Base-by-base conservation (phyloP, 176 grass and related monocot species). In the Metroxylon sagu region DNA sequence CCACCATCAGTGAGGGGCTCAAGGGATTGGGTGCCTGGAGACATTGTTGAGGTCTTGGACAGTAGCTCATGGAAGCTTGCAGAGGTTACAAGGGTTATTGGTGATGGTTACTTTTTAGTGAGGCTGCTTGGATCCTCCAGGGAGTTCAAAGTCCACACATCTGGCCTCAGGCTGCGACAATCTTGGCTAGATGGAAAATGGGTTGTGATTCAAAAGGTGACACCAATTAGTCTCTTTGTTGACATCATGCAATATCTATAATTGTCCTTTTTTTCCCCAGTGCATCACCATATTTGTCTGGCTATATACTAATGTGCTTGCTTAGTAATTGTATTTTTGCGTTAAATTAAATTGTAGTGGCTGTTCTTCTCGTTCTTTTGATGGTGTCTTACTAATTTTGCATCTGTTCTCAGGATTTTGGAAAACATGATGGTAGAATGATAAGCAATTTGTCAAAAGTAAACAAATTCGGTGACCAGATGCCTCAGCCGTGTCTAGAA, bases 151-250 rank as follows among this genome's bases (percentile, higher is more conserved):
- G 78, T 71, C 49, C 52, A 69, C 56, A 69, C 30, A 65, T 68
- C 71, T 6, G 71, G 66, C 56, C 81, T 88, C 64, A 72, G 92
- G 68, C 52, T 66, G 28, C 77, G 75, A 49, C 70, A 70, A 55
- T 77, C 77, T 54, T 96, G 92, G 92, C 52, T 82, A 66, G 76
- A 80, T 73, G 73, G 62, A 68, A 79, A 77, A 76, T 96, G 92
- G 92, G 27, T 82, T 54, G 66, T 58, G 28, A 77, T 79, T 69
- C 59, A 61, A 54, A 96, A 96, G 83, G 91, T 96, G 70, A 1
- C 49, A 18, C 15, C 14, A 18, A 28, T 6, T 6, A 25, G 2
- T 26, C 19, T 26, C 15, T 18, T 49, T 35, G 31, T 35, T 6
- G 31, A 35, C 31, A 35, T 35, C 31, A 10, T 35, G 31, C 31